Percentiles rank a stretch among this genome's conserved stretches.
Conservation (phyloP, 2,329 filamentous ascomycete genomes). For the Exserohilum turcica region DNA sequence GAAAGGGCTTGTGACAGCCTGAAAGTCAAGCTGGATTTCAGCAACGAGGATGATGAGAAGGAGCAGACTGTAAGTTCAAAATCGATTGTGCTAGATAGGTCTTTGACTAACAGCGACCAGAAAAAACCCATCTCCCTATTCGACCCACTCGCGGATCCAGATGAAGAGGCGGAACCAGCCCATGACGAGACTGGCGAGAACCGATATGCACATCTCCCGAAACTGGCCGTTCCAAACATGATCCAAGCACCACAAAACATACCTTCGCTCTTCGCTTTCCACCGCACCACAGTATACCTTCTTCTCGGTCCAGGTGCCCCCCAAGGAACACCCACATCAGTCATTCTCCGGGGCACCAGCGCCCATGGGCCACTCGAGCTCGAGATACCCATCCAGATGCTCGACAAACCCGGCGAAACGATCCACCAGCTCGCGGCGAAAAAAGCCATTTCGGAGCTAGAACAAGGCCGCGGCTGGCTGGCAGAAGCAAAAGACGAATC, state of each 20-base stretch:
- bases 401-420: constrained; percentile 56
- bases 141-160: constrained; percentile 55
- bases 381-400: constrained; percentile 64
- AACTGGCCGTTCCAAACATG: constrained; percentile 59
- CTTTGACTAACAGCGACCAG: constrained; percentile 21
- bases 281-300: constrained; percentile 67
- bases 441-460: constrained; percentile 70
- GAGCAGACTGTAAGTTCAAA: constrained; percentile 13
- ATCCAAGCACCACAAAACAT: constrained; percentile 69
- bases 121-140: constrained; percentile 65
- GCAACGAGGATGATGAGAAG: constrained; percentile 14
- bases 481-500: constrained; percentile 48
- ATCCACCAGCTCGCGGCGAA: constrained; percentile 74
- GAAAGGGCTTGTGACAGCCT: constrained; percentile 61
- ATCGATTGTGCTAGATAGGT: background rate
- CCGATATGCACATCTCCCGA: constrained; percentile 60
- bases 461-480: constrained; percentile 71
- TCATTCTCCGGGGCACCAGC: constrained; percentile 64
- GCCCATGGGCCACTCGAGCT: constrained; percentile 64
- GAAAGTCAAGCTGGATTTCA: constrained; percentile 45
- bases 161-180: constrained; percentile 41
- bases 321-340: constrained; percentile 57
- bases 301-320: constrained; percentile 61
- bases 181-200: constrained; percentile 36
- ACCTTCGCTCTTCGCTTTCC: constrained; percentile 70